phyloP scores from a whole-genome alignment of 2,329 filamentous ascomycete genomes.

The Colletotrichum tofieldiae region DNA sequence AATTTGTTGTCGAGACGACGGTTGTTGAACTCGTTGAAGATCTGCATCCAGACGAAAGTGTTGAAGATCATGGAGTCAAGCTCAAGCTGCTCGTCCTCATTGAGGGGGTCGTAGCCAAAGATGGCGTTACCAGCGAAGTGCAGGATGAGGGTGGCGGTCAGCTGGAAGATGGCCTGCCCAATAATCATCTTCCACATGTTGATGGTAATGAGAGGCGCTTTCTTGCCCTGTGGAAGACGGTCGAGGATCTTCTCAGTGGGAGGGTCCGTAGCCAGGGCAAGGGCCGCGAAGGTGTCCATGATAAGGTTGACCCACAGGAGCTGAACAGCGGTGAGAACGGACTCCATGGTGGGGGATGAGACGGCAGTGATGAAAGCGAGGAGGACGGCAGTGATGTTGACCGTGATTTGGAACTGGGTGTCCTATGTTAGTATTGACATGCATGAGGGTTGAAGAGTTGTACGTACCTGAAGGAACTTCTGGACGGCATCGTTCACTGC shows the following conservation, averaged over 20 bases:
- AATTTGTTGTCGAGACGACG: slow-evolving; percentile 74
- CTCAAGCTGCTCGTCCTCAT: slow-evolving; percentile 58
- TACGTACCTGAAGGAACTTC: slow-evolving; percentile 73
- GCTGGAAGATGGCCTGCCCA: slow-evolving; percentile 74
- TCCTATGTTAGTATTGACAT: slow-evolving; percentile 11
- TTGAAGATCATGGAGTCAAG: slow-evolving; percentile 78
- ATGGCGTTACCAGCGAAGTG: slow-evolving; percentile 74
- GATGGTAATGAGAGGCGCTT: slow-evolving; percentile 79
- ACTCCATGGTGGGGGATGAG: slow-evolving; percentile 67
- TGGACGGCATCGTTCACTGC: slow-evolving; percentile 78
- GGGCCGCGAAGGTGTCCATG: slow-evolving; percentile 79
- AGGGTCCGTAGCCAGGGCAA: slow-evolving; percentile 76
- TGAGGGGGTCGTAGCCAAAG: slow-evolving; percentile 62
- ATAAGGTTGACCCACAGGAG: slow-evolving; percentile 80
- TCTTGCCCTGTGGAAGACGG: slow-evolving; percentile 71
- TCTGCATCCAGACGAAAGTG: slow-evolving; percentile 81
- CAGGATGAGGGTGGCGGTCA: slow-evolving; percentile 71
- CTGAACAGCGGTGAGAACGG: slow-evolving; percentile 77
- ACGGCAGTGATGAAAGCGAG: slow-evolving; percentile 77
- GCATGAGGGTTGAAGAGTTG: neutral
- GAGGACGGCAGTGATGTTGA: slow-evolving; percentile 78
- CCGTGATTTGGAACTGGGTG: slow-evolving; percentile 74
- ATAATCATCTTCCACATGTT: slow-evolving; percentile 80
- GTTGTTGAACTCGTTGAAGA: slow-evolving; percentile 80
- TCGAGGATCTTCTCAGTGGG: slow-evolving; percentile 71